Evolutionary conservation across 257 asterid genomes (phyloP), one percentile per base, ranked within the genome.

Genomic region (Solanum sitiens): DNA sequence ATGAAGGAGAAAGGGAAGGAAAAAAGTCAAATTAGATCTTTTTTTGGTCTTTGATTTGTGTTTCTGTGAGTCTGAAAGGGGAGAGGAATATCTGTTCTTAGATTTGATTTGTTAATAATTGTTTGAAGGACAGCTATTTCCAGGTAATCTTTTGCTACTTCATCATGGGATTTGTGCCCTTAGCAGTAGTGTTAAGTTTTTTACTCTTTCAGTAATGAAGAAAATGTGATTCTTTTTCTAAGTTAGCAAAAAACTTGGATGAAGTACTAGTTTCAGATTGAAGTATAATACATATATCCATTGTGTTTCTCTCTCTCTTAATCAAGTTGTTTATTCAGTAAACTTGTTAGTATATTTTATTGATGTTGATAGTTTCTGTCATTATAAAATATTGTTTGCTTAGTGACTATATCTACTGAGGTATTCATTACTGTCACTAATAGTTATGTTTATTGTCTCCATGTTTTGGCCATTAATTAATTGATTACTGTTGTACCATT

Each of bases 41-140:
- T 79, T 50, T 50, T 83, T 63, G 83, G 3, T 63, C 85, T 61
- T 87, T 67, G 89, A 71, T 85, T 83, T 73, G n/a, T 87, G 33
- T 86, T 89, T 53, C n/a, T 74, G 89, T 88, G 86, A 87, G 93
- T 89, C 94, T 88, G 89, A 73, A 88, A 86, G 83, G 84, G 88
- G 88, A 85, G 74, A 88, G 87, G 92, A 89, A 87, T 93, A 87
- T 90, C 86, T 91, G 90, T 90, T 90, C 90, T 85, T 73, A 74
- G 44, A 76, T 65, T 89, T 88, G 88, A 86, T 89, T 92, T 86
- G 87, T 86, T 75, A 71, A 86, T 86, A 86, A 71, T 86, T 86
- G 83, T 86, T 86, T 86, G 33, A n/a, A 68, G 92, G 90, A 87
- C 91, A 90, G 91, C 92, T 90, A 88, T 90, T 77, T 91, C 93